Conservation (phyloP, 306 rosid genomes). For the Fragaria ananassa region DNA sequence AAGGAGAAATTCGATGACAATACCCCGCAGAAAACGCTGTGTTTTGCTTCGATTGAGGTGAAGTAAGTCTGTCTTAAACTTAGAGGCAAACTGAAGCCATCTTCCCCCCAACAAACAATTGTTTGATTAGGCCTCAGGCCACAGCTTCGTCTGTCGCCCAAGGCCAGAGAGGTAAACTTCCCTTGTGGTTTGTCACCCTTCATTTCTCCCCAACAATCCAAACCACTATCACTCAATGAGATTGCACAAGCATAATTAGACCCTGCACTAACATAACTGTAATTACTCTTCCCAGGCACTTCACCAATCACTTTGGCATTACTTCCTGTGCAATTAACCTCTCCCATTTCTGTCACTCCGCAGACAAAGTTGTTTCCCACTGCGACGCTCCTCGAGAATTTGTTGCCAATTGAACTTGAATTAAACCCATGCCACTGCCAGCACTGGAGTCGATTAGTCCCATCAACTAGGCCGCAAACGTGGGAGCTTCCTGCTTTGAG, state of each 20-base stretch:
- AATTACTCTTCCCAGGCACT: conserved; percentile 25
- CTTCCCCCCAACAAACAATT: conserved; percentile 69
- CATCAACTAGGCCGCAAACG: conserved; percentile 53
- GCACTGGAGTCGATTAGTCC: conserved; percentile 40
- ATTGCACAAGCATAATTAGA: conserved; percentile 65
- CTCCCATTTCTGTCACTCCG: conserved; percentile 36
- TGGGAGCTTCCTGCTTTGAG: conserved; percentile 55
- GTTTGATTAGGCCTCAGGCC: conserved; percentile 37
- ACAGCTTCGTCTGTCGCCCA: conserved; percentile 69
- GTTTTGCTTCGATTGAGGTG: conserved; percentile 52
- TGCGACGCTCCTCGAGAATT: conserved; percentile 47
- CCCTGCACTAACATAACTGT: conserved; percentile 46
- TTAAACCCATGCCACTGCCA: conserved; percentile 59
- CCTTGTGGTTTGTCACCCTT: conserved; percentile 39
- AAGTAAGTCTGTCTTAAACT: conserved; percentile 33
- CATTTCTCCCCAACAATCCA: conserved; percentile 67
- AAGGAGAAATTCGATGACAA: conserved; percentile 35
- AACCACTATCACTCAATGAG: conserved; percentile 13
- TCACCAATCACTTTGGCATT: conserved; percentile 11
- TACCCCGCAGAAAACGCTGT: conserved; percentile 66
- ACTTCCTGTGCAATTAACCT: conserved; percentile 42
- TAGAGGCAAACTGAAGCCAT: conserved; percentile 52
- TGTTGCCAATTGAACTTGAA: neutral
- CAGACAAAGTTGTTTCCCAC: conserved; percentile 69
- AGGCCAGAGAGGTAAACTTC: conserved; percentile 56